A percentile compares a stretch with the other conserved stretches of the same genome.
Evolutionary conservation across 2,329 filamentous ascomycete genomes (phyloP).

Genomic region (Pseudovirgaria hyperparasitica): DNA sequence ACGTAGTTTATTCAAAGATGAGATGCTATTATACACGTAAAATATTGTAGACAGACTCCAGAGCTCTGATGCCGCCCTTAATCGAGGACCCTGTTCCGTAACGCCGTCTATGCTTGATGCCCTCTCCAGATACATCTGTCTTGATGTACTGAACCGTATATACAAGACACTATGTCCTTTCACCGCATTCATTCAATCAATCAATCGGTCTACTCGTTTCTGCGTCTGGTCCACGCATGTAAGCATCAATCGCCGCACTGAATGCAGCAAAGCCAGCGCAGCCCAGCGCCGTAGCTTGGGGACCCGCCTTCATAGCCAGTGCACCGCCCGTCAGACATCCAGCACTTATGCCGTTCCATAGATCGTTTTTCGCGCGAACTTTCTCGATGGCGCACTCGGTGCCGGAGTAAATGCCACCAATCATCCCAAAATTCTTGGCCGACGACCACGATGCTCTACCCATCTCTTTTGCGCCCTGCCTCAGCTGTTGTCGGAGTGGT

Average conservation of each 20-base stretch:
- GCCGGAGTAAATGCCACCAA: conserved; percentile 80
- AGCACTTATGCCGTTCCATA: conserved; percentile 74
- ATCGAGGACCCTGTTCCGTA: too few species aligned
- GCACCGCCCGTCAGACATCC: conserved; percentile 88
- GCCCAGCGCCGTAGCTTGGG: conserved; percentile 74
- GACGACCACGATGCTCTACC: conserved; percentile 67
- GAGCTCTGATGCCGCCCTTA: too few species aligned
- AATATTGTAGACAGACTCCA: too few species aligned
- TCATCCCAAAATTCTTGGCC: conserved; percentile 87
- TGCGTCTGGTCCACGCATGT: too few species aligned
- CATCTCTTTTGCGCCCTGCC: conserved; percentile 87
- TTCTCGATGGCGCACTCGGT: conserved; percentile 96
- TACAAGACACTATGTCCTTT: too few species aligned
- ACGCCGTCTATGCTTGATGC: too few species aligned
- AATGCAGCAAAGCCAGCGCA: conserved; percentile 93
- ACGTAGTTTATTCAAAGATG: too few species aligned
- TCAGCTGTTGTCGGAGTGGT: conserved; percentile 72
- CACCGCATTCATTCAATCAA: too few species aligned
- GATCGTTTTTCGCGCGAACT: conserved; percentile 80
- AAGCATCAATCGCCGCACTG: conserved; percentile 80
- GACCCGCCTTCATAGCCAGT: conserved; percentile 73
- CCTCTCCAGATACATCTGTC: too few species aligned
- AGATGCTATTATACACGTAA: too few species aligned
- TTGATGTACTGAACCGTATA: too few species aligned
- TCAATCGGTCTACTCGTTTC: too few species aligned